These are phyloP conservation scores for Ceratocystis cubensis DNA, from an alignment of 2,329 filamentous ascomycete species.

Conservation along the genomic window DNA sequence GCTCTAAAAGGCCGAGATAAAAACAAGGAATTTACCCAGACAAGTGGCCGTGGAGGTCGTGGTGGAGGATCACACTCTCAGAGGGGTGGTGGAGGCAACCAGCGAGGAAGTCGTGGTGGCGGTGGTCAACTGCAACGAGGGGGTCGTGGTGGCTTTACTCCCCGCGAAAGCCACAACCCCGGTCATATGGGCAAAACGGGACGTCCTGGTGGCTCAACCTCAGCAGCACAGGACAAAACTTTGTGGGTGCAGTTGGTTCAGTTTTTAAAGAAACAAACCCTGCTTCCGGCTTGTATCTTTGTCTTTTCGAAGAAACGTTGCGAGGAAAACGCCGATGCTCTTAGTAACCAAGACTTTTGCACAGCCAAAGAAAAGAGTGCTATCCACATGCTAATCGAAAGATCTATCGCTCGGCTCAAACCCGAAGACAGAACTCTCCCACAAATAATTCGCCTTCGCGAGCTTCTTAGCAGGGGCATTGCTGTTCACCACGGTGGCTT, in stretches of 20 bases:
- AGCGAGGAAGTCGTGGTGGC: constrained; percentile 29
- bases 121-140: constrained; percentile 38
- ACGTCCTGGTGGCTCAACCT: constrained; percentile 71
- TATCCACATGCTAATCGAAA: constrained; percentile 95
- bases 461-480: constrained; percentile 75
- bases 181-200: constrained; percentile 88
- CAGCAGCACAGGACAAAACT: constrained; percentile 86
- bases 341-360: constrained; percentile 91
- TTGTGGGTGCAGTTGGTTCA: constrained; percentile 95
- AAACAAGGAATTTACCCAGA: constrained; percentile 29
- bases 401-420: constrained; percentile 80
- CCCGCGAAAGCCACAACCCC: constrained; percentile 47
- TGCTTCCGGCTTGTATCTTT: constrained; percentile 91
- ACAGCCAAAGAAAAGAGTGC: constrained; percentile 89
- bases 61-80: constrained; percentile 21
- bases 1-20: constrained; percentile 69
- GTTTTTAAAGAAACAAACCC: constrained; percentile 70
- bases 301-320: constrained; percentile 98
- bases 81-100: constrained; percentile 24
- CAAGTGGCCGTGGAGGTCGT: constrained; percentile 21
- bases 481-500: constrained; percentile 94
- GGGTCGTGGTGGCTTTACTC: constrained; percentile 40
- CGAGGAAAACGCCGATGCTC: constrained; percentile 89
- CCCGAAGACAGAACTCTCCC: constrained; percentile 82
- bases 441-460: constrained; percentile 77